These are phyloP conservation scores for Trichomonas vaginalis DNA, from an alignment of 208 protist species.

Conservation along the genomic window DNA sequence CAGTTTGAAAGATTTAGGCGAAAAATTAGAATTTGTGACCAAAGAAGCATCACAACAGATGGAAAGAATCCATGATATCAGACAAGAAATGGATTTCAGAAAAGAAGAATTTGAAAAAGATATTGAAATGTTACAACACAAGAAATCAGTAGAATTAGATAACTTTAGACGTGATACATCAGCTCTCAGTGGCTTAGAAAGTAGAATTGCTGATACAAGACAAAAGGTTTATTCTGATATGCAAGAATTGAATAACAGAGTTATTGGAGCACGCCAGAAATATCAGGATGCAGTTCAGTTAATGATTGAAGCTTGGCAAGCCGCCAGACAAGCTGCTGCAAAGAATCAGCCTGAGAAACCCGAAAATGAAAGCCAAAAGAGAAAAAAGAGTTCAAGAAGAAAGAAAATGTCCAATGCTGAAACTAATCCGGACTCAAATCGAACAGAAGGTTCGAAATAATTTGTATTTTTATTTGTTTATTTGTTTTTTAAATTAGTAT, in stretches of 20 bases:
- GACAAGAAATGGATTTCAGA: neutral
- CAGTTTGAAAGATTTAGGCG: neutral
- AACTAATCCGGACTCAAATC: too few relatives aligned
- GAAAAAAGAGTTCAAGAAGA: neutral
- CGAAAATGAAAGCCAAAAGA: neutral
- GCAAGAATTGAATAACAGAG: neutral
- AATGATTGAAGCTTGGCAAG: neutral
- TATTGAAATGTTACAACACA: neutral
- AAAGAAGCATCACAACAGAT: neutral
- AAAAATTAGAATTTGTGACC: neutral
- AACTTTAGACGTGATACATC: neutral
- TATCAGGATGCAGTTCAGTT: neutral
- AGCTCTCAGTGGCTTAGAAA: neutral
- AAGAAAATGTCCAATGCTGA: too few relatives aligned
- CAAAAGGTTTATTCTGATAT: neutral
- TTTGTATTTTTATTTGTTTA: too few relatives aligned
- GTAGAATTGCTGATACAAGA: neutral
- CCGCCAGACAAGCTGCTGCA: neutral
- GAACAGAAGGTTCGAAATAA: too few relatives aligned
- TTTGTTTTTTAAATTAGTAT: too few relatives aligned
- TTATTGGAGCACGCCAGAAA: neutral
- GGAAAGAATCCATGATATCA: neutral
- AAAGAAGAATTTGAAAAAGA: neutral
- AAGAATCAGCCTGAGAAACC: neutral
- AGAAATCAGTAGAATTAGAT: neutral